A percentile compares a stretch with the other conserved stretches of the same genome.
phyloP scores from a whole-genome alignment of 2,329 filamentous ascomycete species.

The Diaporthe nobilis region DNA sequence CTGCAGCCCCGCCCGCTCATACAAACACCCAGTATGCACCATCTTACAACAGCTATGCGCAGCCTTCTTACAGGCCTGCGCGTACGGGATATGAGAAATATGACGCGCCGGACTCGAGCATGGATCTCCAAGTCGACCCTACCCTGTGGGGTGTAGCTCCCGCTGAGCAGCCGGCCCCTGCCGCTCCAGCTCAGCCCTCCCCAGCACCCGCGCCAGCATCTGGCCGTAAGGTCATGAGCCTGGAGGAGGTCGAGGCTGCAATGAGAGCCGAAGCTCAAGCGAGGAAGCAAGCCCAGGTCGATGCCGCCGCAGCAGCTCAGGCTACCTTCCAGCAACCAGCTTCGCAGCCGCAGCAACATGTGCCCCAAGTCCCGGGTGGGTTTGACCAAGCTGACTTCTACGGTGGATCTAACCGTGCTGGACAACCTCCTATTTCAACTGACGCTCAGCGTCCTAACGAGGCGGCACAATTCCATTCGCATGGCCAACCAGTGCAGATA shows the following conservation, averaged over 20 bases:
- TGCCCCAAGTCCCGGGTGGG: constrained; percentile 41
- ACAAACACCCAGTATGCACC: constrained; percentile 48
- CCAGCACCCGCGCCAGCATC: constrained; percentile 52
- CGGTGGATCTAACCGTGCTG: constrained; percentile 34
- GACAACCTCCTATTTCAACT: constrained; percentile 40
- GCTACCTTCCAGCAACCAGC: constrained; percentile 45
- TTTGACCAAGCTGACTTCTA: constrained; percentile 40
- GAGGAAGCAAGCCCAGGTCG: constrained; percentile 60
- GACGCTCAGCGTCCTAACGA: constrained; percentile 50
- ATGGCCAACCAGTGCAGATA: constrained; percentile 67
- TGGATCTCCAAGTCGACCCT: constrained; percentile 92
- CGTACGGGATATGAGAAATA: constrained; percentile 94
- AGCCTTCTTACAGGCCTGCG: constrained; percentile 69
- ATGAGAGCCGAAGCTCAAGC: constrained; percentile 78
- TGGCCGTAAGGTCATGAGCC: constrained; percentile 87
- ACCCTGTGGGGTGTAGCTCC: constrained; percentile 90
- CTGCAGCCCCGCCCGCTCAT: constrained; percentile 56
- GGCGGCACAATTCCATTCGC: constrained; percentile 51
- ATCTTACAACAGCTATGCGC: constrained; percentile 56
- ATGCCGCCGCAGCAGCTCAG: constrained; percentile 52
- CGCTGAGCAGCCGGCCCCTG: constrained; percentile 62
- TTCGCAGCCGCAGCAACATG: constrained; percentile 48
- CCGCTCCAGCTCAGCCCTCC: constrained; percentile 49
- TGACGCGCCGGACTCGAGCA: constrained; percentile 84
- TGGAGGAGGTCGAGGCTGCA: constrained; percentile 96